Percentiles rank a stretch among this genome's conserved stretches.
phyloP scores from a whole-genome alignment of 495 filamentous ascomycete species.

The Penicillium lagena region DNA sequence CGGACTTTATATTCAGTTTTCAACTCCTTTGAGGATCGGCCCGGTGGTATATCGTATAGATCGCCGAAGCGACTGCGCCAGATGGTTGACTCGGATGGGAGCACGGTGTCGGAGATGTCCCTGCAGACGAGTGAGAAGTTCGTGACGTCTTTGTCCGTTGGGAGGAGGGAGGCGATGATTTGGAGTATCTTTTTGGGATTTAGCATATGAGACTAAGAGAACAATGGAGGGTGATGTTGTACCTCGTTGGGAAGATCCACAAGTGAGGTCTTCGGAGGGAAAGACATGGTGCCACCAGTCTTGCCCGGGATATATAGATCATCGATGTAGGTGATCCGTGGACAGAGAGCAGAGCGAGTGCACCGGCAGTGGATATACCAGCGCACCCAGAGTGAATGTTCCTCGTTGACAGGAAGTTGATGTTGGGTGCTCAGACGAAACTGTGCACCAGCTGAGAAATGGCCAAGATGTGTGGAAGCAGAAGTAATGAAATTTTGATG shows the following conservation, averaged over 20 bases:
- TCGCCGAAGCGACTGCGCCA: constrained; percentile 30
- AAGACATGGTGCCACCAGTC: no score
- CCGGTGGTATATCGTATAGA: constrained; percentile 25
- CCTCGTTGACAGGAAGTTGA: no score
- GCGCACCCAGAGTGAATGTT: no score
- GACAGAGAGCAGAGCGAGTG: no score
- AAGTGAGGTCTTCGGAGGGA: not conserved
- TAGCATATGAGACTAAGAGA: not conserved
- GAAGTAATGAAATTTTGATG: no score
- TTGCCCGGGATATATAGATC: no score
- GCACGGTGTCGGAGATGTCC: constrained; percentile 8
- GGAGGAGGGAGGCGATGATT: constrained; percentile 27
- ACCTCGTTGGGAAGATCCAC: constrained; percentile 22
- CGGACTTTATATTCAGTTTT: constrained; percentile 26
- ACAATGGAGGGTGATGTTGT: not conserved
- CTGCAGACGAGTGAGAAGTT: constrained; percentile 23
- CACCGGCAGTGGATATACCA: no score
- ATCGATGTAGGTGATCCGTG: no score
- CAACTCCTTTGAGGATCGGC: constrained; percentile 15
- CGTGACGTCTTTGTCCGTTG: constrained; percentile 23
- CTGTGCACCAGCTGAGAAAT: no score
- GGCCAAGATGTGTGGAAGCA: no score
- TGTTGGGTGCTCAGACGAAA: no score
- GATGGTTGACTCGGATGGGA: constrained; percentile 15
- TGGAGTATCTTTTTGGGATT: constrained; percentile 27